Evolutionary conservation across 2,329 filamentous ascomycete genomes (phyloP).

Genomic region (Aureobasidium sp.): DNA sequence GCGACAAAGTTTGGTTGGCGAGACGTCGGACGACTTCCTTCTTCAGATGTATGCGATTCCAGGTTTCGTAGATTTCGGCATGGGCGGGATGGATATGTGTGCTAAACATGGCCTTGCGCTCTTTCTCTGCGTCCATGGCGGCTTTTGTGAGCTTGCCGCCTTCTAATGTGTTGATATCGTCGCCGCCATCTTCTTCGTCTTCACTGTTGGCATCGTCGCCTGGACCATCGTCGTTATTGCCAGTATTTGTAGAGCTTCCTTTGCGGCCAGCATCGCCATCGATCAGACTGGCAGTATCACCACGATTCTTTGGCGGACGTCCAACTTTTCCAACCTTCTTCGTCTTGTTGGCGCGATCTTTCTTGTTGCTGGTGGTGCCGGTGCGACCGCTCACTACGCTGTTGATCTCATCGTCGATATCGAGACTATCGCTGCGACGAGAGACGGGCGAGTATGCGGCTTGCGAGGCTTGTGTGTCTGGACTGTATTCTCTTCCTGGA

Average conservation of each 20-base stretch:
- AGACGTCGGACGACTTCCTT: conserved; percentile 65
- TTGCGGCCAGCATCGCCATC: conserved; percentile 16
- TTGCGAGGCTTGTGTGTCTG: conserved; percentile 16
- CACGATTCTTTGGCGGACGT: conserved; percentile 11
- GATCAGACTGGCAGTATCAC: conserved; percentile 14
- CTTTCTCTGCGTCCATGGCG: conserved; percentile 59
- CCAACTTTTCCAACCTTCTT: conserved; percentile 17
- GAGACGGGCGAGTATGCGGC: conserved; percentile 14
- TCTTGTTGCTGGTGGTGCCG: neutral
- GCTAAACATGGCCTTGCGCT: conserved; percentile 55
- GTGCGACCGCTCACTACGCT: conserved; percentile 24
- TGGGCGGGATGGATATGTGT: conserved; percentile 60
- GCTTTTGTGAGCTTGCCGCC: conserved; percentile 48
- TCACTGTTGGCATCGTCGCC: conserved; percentile 41
- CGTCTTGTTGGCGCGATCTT: conserved; percentile 36
- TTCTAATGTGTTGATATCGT: conserved; percentile 52
- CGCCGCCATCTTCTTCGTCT: conserved; percentile 49
- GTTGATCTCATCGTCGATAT: conserved; percentile 30
- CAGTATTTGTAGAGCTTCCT: conserved; percentile 8
- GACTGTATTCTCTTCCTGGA: conserved; percentile 23
- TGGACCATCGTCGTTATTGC: conserved; percentile 38
- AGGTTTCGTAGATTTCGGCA: conserved; percentile 63
- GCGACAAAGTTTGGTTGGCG: conserved; percentile 73
- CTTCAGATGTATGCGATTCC: conserved; percentile 61
- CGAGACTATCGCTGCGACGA: conserved; percentile 20